Conservation (phyloP, 768 basidiomycete genomes). For the Pholiota molesta region DNA sequence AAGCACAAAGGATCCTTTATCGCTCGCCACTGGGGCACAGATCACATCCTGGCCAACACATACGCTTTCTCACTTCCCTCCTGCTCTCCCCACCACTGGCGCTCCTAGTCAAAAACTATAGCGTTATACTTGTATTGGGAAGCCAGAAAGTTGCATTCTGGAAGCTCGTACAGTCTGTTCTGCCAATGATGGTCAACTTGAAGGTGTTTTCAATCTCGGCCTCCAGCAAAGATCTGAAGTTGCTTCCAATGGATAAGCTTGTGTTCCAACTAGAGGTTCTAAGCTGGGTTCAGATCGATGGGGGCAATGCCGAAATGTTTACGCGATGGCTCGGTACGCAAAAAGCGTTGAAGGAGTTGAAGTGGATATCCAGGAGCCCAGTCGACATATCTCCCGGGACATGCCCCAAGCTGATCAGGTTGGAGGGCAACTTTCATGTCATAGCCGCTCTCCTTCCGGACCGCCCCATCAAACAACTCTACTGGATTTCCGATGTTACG, state of each 20-base stretch:
- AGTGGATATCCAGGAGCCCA: not conserved
- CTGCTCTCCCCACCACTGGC: not conserved
- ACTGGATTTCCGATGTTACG: not conserved
- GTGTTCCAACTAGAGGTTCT: not conserved
- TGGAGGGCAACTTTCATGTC: conserved; percentile 4
- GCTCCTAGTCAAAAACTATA: not conserved
- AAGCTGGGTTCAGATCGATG: conserved; percentile 1
- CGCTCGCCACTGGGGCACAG: not conserved
- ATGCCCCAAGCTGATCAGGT: not conserved
- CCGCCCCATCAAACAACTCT: not conserved
- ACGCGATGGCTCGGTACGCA: not conserved
- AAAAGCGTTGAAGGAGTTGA: not conserved
- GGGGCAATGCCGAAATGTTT: not conserved
- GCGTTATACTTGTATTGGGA: not conserved
- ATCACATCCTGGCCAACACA: not conserved
- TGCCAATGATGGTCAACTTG: conserved; percentile 1
- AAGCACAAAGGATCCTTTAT: conserved; percentile 2
- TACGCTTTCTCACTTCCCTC: not conserved
- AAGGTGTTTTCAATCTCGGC: conserved; percentile 1
- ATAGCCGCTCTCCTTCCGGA: not conserved
- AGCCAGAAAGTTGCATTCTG: not conserved
- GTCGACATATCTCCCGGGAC: not conserved
- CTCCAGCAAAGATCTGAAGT: not conserved
- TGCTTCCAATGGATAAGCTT: not conserved
- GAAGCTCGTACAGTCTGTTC: not conserved